Evolutionary conservation across 176 grass and related monocot genomes (phyloP).

Genomic region (Miscanthus lutarioriparius): DNA sequence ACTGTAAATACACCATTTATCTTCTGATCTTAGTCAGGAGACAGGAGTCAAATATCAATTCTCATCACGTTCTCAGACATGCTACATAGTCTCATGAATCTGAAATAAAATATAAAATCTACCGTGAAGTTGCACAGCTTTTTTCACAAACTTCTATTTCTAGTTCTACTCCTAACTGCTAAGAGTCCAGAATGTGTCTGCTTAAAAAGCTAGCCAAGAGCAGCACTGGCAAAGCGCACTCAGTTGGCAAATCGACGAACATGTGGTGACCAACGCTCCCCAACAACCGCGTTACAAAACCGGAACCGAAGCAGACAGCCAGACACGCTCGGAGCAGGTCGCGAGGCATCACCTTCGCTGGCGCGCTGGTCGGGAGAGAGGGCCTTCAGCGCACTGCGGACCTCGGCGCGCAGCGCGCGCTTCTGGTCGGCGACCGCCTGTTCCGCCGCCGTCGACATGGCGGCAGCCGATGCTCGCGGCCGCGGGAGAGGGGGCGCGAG

Average conservation of each 20-base stretch:
- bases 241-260: conserved; percentile 29
- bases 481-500: background rate
- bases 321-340: background rate
- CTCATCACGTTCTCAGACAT: background rate
- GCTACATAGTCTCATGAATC: background rate
- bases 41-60: background rate
- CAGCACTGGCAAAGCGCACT: background rate
- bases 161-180: background rate
- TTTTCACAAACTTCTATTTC: background rate
- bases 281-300: background rate
- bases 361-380: conserved; percentile 63
- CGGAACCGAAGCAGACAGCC: background rate
- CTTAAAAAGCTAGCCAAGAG: background rate
- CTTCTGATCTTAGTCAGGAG: background rate
- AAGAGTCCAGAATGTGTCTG: background rate
- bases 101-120: background rate
- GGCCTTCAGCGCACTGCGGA: conserved; percentile 72
- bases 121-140: background rate
- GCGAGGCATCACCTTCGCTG: conserved; percentile 59
- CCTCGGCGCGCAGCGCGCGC: conserved; percentile 63
- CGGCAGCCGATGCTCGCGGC: background rate
- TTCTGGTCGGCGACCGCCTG: conserved; percentile 57
- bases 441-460: conserved; percentile 46
- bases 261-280: background rate
- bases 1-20: background rate